Evolutionary conservation across 1,284 basidiomycete species (phyloP).

Genomic region (Ceratobasidium sp.): DNA sequence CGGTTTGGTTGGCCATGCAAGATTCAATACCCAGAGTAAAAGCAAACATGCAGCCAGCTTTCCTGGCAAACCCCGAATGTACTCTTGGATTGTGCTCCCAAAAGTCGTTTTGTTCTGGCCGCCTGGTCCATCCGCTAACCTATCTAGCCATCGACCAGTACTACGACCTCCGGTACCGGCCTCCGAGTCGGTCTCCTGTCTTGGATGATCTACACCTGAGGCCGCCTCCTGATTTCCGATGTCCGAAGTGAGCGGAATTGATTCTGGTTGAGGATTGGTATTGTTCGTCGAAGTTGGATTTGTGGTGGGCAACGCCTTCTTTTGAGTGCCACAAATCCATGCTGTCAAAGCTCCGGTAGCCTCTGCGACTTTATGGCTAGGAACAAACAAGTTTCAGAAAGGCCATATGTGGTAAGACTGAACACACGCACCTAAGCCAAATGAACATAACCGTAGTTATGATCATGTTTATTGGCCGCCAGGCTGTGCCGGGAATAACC

Average conservation of each 20-base stretch:
- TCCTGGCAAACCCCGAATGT: constrained; percentile 31
- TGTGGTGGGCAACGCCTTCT: constrained; percentile 44
- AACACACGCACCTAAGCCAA: constrained; percentile 60
- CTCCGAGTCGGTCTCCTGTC: not conserved
- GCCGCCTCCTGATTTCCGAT: constrained; percentile 18
- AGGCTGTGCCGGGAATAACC: constrained; percentile 74
- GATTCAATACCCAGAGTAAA: constrained; percentile 37
- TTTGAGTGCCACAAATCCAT: constrained; percentile 64
- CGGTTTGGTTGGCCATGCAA: constrained; percentile 32
- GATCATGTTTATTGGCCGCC: constrained; percentile 77
- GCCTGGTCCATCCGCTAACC: constrained; percentile 20
- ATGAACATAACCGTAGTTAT: constrained; percentile 78
- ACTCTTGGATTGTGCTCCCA: constrained; percentile 13
- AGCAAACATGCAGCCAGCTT: constrained; percentile 23
- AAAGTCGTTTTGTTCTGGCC: constrained; percentile 13
- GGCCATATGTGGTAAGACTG: not conserved
- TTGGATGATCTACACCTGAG: not conserved
- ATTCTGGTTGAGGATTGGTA: constrained; percentile 29
- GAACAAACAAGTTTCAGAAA: not conserved
- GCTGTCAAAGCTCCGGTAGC: constrained; percentile 76
- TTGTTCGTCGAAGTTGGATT: constrained; percentile 26
- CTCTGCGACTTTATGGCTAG: constrained; percentile 67
- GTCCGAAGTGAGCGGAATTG: constrained; percentile 36
- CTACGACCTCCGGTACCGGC: not conserved
- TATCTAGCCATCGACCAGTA: constrained; percentile 30